Evolutionary conservation across 495 filamentous ascomycete genomes (phyloP).

Genomic region (Neurospora sp.): DNA sequence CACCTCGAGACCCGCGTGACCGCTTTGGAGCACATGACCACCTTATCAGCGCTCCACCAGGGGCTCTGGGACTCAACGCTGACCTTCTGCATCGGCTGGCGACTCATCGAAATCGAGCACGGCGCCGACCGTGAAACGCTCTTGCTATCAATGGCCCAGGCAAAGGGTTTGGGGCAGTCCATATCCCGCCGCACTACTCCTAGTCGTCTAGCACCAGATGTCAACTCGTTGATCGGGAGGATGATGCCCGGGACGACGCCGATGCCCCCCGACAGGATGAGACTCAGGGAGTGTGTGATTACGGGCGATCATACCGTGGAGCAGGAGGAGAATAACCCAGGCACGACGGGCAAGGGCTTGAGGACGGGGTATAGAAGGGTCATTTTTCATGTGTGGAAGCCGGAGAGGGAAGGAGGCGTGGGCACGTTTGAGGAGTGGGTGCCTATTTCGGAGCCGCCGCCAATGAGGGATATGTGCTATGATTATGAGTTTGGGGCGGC

Average conservation of each 20-base stretch:
- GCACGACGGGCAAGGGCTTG: not conserved
- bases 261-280: not conserved
- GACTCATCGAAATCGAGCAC: constrained; percentile 27
- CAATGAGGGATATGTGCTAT: not conserved
- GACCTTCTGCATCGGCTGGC: constrained; percentile 17
- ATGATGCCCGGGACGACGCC: not conserved
- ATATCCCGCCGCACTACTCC: not conserved
- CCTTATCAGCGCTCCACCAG: constrained; percentile 13
- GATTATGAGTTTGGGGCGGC: not conserved
- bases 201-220: not conserved
- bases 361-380: not conserved
- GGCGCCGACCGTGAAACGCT: constrained; percentile 8
- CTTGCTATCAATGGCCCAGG: not conserved
- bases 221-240: not conserved
- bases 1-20: constrained; percentile 26
- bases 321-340: not conserved
- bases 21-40: constrained; percentile 19
- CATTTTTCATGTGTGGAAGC: not conserved
- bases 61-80: constrained; percentile 21
- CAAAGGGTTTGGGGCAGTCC: not conserved
- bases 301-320: not conserved
- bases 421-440: not conserved
- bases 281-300: not conserved
- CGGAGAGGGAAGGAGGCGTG: not conserved
- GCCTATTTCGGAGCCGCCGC: not conserved